phyloP scores from a whole-genome alignment of 805 yeast species.

The Candida corydali region DNA sequence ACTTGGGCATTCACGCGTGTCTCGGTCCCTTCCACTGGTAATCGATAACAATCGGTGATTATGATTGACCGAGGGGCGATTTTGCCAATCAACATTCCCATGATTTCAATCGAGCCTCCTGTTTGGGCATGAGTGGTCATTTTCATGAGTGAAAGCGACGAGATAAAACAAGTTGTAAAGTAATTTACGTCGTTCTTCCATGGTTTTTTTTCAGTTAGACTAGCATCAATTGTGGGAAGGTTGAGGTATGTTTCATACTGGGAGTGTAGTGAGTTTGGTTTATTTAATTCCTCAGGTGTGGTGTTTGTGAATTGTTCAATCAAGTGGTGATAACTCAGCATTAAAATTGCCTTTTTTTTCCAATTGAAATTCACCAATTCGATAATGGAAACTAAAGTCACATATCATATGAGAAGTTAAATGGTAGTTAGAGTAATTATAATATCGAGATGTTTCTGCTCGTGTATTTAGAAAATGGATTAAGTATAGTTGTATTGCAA shows the following conservation, averaged over 20 bases:
- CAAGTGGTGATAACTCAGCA: conserved; percentile 5
- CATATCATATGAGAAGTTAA: no score
- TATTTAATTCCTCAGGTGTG: background rate
- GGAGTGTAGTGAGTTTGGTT: background rate
- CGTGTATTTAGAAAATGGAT: no score
- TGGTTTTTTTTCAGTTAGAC: conserved; percentile 28
- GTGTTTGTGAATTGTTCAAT: conserved; percentile 1
- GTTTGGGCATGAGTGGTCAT: conserved; percentile 76
- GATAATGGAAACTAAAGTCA: no score
- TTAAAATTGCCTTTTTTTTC: background rate
- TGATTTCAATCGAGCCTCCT: conserved; percentile 86
- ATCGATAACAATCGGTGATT: conserved; percentile 75
- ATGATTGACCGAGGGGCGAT: conserved; percentile 52
- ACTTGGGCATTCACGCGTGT: conserved; percentile 91
- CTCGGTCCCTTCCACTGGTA: conserved; percentile 96
- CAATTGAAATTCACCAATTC: no score
- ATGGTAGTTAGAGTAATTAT: no score
- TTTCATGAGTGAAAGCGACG: conserved; percentile 67
- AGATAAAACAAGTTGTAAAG: conserved; percentile 59
- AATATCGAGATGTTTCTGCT: no score
- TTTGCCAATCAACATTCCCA: conserved; percentile 93
- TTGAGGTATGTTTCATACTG: no score
- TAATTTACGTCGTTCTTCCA: conserved; percentile 58
- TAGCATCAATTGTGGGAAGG: conserved; percentile 9
- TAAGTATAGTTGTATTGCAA: no score